Evolutionary conservation across 73 alveolate species (phyloP).

Genomic region (Blepharisma japonicum): DNA sequence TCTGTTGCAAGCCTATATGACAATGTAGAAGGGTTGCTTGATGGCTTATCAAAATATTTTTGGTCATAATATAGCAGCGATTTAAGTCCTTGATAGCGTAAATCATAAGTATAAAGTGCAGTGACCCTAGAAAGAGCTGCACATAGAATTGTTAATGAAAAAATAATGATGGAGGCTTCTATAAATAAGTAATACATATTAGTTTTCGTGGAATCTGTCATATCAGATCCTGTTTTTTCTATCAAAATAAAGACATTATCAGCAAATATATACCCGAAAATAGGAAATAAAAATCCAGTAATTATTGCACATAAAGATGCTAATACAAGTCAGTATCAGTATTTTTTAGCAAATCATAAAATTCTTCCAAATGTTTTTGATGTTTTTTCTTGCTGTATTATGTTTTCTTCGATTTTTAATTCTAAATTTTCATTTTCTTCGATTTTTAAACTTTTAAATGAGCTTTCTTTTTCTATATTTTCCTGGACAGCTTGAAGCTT

Average conservation of each 20-base stretch:
- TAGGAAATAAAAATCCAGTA: background rate
- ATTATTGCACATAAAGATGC: conserved; percentile 1
- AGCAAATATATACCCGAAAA: background rate
- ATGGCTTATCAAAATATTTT: conserved; percentile 40
- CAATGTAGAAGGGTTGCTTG: conserved; percentile 30
- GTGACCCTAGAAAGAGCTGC: background rate
- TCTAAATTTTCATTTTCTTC: background rate
- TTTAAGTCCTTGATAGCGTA: conserved; percentile 32
- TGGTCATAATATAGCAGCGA: conserved; percentile 34
- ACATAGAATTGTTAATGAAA: background rate
- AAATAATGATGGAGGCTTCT: background rate
- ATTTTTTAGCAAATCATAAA: background rate
- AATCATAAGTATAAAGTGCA: conserved; percentile 27
- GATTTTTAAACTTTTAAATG: background rate
- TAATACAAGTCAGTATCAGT: background rate
- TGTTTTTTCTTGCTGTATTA: background rate
- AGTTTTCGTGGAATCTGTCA: background rate
- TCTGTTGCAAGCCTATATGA: conserved; percentile 38
- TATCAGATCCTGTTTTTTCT: background rate
- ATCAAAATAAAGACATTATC: background rate
- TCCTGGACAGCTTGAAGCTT: conserved; percentile 39
- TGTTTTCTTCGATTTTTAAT: background rate
- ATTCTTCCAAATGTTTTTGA: background rate
- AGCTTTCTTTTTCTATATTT: background rate
- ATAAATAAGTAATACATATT: background rate